Percentiles rank a stretch among this genome's conserved stretches.
These are phyloP conservation scores for Lasiosphaeriaceae sp. DNA, from an alignment of 495 filamentous ascomycete species.

Conservation along the genomic window DNA sequence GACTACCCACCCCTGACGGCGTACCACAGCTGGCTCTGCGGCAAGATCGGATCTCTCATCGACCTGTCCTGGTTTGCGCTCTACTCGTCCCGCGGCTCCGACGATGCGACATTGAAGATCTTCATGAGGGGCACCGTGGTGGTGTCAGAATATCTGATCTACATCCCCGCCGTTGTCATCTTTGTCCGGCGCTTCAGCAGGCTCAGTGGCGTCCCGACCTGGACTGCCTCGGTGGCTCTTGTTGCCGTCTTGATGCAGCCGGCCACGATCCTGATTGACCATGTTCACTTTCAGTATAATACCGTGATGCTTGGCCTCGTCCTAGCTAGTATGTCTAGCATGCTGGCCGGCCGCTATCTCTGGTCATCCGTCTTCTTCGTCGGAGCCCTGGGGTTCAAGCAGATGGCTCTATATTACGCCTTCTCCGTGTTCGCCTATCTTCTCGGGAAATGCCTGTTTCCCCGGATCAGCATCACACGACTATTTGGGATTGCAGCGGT, in stretches of 20 bases:
- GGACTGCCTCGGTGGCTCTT: constrained; percentile 80
- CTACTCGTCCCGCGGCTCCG: constrained; percentile 72
- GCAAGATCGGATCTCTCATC: constrained; percentile 76
- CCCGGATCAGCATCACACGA: constrained; percentile 62
- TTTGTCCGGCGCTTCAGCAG: constrained; percentile 76
- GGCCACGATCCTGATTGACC: constrained; percentile 85
- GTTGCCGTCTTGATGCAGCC: constrained; percentile 91
- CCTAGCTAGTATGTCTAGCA: constrained; percentile 79
- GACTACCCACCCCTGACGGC: constrained; percentile 97
- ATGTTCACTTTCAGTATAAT: constrained; percentile 99
- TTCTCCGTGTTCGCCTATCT: constrained; percentile 90
- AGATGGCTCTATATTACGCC: constrained; percentile 98
- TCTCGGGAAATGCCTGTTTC: constrained; percentile 76
- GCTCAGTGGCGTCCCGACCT: constrained; percentile 62
- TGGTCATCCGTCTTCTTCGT: constrained; percentile 95
- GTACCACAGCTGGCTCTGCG: constrained; percentile 93
- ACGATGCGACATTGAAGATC: constrained; percentile 76
- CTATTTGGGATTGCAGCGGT: constrained; percentile 69
- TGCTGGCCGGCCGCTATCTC: constrained; percentile 75
- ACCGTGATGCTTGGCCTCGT: constrained; percentile 94
- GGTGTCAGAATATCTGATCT: constrained; percentile 83
- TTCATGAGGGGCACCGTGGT: constrained; percentile 93
- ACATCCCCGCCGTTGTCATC: constrained; percentile 77
- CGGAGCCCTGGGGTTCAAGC: constrained; percentile 89
- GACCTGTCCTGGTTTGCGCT: constrained; percentile 88